Evolutionary conservation across 2,329 filamentous ascomycete genomes (phyloP).

Genomic region (Cryphonectria nitschkei): DNA sequence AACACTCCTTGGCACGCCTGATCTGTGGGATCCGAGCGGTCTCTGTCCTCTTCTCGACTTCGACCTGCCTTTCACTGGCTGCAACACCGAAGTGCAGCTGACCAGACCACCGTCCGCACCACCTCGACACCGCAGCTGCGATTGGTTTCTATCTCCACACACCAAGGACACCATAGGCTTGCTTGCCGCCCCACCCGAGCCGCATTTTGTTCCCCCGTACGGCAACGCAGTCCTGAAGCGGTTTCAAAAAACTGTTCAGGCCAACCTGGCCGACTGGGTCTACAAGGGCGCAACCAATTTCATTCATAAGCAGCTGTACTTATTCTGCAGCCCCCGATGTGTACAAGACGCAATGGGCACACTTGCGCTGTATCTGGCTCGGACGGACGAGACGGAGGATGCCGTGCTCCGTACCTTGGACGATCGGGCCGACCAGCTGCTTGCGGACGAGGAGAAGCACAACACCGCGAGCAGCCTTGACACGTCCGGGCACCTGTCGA

Average conservation of each 20-base stretch:
- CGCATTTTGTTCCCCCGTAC: background rate
- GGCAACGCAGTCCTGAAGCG: slow-evolving; percentile 1
- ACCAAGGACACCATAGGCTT: background rate
- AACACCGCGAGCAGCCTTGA: slow-evolving; percentile 18
- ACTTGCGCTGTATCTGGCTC: slow-evolving; percentile 6
- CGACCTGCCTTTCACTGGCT: background rate
- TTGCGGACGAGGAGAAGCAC: slow-evolving; percentile 13
- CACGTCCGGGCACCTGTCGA: slow-evolving; percentile 16
- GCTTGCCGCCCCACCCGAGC: no score
- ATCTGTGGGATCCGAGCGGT: slow-evolving; percentile 14
- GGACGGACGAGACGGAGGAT: slow-evolving; percentile 19
- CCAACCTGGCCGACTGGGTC: slow-evolving; percentile 35
- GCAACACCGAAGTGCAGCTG: slow-evolving; percentile 3
- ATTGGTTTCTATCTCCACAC: slow-evolving; percentile 26
- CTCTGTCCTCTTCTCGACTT: background rate
- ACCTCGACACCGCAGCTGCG: background rate
- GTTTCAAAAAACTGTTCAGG: slow-evolving; percentile 8
- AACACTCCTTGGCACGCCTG: background rate
- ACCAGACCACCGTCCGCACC: background rate
- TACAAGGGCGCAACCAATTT: slow-evolving; percentile 34
- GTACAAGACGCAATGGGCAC: slow-evolving; percentile 23
- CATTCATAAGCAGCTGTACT: slow-evolving; percentile 35
- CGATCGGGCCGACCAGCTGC: slow-evolving; percentile 19
- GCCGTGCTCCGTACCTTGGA: slow-evolving; percentile 28
- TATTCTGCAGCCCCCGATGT: slow-evolving; percentile 27